These are phyloP conservation scores for Beauveria brongniartii DNA, from an alignment of 2,329 filamentous ascomycete genomes.

Conservation along the genomic window DNA sequence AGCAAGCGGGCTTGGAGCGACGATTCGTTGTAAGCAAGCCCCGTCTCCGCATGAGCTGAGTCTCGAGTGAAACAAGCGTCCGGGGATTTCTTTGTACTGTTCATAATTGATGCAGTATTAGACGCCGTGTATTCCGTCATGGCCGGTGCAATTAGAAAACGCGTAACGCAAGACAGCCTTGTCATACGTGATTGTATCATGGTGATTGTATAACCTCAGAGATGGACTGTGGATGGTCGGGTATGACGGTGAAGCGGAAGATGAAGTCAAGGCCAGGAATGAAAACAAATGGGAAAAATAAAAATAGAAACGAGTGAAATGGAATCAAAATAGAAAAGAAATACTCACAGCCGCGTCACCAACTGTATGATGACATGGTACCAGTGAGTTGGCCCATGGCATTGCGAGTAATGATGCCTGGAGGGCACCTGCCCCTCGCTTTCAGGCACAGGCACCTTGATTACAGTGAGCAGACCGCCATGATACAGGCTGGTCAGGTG, in stretches of 20 bases:
- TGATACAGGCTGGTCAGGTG: neutral
- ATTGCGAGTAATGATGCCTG: conserved; percentile 1
- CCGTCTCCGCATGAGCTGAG: conserved; percentile 8
- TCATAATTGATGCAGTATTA: neutral
- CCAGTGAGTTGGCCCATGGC: neutral
- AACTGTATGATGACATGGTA: neutral
- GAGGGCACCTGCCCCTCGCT: neutral
- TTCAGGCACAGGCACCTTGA: neutral
- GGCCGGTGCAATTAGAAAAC: neutral
- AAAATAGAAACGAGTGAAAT: too few species aligned
- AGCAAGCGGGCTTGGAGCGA: neutral
- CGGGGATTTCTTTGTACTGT: conserved; percentile 1
- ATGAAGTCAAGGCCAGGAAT: neutral
- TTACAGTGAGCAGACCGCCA: neutral
- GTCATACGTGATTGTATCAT: conserved; percentile 5
- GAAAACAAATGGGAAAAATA: too few species aligned
- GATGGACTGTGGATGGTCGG: neutral
- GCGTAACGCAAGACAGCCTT: neutral
- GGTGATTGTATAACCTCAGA: conserved; percentile 4
- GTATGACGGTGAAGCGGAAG: neutral
- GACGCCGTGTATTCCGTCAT: neutral
- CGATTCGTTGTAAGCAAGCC: conserved; percentile 1
- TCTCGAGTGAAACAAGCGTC: conserved; percentile 10
- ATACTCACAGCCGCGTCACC: too few species aligned
- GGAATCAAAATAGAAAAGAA: too few species aligned